Evolutionary conservation across 2,329 filamentous ascomycete species (phyloP).

Genomic region (Venturia effusa): DNA sequence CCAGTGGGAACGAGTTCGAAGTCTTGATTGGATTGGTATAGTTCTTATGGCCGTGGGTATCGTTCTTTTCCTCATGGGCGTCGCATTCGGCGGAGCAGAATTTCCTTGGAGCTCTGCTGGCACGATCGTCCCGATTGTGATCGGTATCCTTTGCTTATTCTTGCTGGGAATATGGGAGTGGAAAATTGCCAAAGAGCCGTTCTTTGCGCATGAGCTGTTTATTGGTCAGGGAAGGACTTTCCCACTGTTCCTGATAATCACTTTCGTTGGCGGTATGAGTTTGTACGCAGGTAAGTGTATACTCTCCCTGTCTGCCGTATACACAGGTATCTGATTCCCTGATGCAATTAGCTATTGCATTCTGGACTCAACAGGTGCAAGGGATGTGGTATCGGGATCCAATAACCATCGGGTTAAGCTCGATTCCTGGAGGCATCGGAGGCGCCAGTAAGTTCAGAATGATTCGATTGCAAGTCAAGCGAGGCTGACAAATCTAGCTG

Average conservation of each 20-base stretch:
- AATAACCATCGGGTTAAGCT: conserved; percentile 11
- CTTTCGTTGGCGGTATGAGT: conserved; percentile 12
- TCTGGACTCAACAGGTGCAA: conserved; percentile 6
- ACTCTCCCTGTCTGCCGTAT: too few species aligned
- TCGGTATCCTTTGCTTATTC: conserved; percentile 7
- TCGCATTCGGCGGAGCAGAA: conserved; percentile 4
- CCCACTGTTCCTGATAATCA: conserved; percentile 8
- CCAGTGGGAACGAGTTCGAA: background rate
- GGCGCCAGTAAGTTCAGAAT: conserved; percentile 8
- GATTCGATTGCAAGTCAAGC: background rate
- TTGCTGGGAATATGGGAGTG: conserved; percentile 9
- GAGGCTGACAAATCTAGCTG: background rate
- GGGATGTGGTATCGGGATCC: conserved; percentile 7
- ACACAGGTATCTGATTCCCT: too few species aligned
- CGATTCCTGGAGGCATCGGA: conserved; percentile 10
- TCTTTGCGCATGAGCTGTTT: conserved; percentile 12
- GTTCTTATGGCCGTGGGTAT: conserved; percentile 9
- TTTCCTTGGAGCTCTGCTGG: conserved; percentile 11
- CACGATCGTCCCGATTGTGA: conserved; percentile 7
- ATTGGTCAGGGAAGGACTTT: conserved; percentile 11
- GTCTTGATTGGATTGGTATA: conserved; percentile 11
- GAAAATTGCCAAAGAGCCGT: conserved; percentile 11
- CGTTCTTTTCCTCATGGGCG: conserved; percentile 9
- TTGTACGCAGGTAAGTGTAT: too few species aligned
- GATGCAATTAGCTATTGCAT: conserved; percentile 9